A percentile compares a stretch with the other conserved stretches of the same genome.
These are phyloP conservation scores for Corymbia calophylla DNA, from an alignment of 441 rosid genomes.

Conservation along the genomic window DNA sequence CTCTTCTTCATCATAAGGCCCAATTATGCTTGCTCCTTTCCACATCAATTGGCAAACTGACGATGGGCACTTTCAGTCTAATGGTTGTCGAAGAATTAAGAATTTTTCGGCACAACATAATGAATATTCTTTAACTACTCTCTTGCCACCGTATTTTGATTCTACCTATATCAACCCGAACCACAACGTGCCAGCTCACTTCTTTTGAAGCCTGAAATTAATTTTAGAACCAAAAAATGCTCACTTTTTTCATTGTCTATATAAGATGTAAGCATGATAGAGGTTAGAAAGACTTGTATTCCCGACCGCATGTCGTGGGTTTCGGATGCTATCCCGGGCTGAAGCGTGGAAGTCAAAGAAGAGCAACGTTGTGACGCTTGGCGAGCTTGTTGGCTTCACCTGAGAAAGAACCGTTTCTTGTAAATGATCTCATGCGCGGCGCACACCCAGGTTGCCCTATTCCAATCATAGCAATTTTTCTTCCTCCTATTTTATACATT, in stretches of 20 bases:
- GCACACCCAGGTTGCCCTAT: conserved; percentile 19
- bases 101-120: conserved; percentile 8
- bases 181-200: conserved; percentile 28
- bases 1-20: conserved; percentile 1
- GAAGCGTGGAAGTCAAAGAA: not conserved
- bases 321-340: not conserved
- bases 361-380: conserved; percentile 19
- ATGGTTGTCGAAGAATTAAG: conserved; percentile 21
- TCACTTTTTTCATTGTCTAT: not conserved
- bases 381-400: conserved; percentile 1
- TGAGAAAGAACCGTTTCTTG: conserved; percentile 14
- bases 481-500: conserved; percentile 23
- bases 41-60: conserved; percentile 12
- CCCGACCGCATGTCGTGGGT: not conserved
- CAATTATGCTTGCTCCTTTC: not conserved
- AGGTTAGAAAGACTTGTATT: no score
- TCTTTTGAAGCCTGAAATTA: conserved; percentile 16
- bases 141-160: not conserved
- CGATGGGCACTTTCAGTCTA: not conserved
- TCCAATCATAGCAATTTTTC: conserved; percentile 34
- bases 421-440: conserved; percentile 9
- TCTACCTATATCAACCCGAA: conserved; percentile 20
- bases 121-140: not conserved
- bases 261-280: not conserved
- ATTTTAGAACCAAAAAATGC: not conserved